These are phyloP conservation scores for Cryptococcus sp. DNA, from an alignment of 1,284 basidiomycete genomes.

Conservation along the genomic window DNA sequence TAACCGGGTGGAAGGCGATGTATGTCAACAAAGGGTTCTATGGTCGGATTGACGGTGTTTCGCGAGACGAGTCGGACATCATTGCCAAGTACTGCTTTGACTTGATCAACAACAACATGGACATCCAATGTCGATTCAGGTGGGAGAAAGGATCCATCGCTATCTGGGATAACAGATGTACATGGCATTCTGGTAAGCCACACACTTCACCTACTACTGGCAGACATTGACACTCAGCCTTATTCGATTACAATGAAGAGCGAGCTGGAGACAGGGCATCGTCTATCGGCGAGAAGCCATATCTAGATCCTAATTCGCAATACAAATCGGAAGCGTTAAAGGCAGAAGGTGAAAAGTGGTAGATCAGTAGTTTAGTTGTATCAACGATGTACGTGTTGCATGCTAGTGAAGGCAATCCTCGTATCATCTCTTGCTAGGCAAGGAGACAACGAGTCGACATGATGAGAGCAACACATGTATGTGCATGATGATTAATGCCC, in stretches of 20 bases:
- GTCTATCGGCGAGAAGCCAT: slow-evolving; percentile 61
- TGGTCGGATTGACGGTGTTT: slow-evolving; percentile 58
- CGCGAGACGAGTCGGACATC: slow-evolving; percentile 57
- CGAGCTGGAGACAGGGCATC: slow-evolving; percentile 60
- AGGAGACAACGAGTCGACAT: no score
- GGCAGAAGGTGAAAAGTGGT: slow-evolving; percentile 23
- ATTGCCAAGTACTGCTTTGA: slow-evolving; percentile 22
- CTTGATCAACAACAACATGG: slow-evolving; percentile 51
- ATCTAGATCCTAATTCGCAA: slow-evolving; percentile 55
- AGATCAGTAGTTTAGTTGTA: neutral
- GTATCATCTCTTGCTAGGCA: no score
- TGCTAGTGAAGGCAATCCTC: no score
- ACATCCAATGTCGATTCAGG: slow-evolving; percentile 56
- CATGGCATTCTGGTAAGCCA: slow-evolving; percentile 52
- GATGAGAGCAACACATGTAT: no score
- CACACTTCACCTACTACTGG: neutral
- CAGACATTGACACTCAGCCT: slow-evolving; percentile 32
- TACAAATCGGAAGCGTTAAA: slow-evolving; percentile 53
- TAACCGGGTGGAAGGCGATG: slow-evolving; percentile 63
- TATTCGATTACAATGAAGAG: slow-evolving; percentile 53
- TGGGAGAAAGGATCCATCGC: slow-evolving; percentile 47
- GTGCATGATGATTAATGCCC: no score
- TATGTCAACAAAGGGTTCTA: slow-evolving; percentile 64
- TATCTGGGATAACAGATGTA: slow-evolving; percentile 53
- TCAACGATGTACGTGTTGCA: no score